Conservation (phyloP, 768 basidiomycete species). For the Gyrodon lividus region DNA sequence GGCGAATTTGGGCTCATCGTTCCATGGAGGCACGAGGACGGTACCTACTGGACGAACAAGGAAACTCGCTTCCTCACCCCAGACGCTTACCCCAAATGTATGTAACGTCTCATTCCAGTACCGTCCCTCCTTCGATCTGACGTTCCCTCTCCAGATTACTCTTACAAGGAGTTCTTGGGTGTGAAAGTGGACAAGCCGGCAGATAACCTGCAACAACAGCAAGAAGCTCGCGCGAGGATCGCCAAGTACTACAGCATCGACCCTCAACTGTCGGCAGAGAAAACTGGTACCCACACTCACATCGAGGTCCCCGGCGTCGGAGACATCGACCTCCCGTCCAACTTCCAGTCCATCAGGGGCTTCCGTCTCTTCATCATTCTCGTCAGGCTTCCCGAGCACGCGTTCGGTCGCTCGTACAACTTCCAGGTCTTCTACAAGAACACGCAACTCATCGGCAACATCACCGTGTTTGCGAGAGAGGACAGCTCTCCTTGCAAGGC, state of each 20-base stretch:
- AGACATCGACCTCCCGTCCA: slow-evolving; percentile 10
- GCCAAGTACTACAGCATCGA: slow-evolving; percentile 25
- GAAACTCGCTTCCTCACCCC: slow-evolving; percentile 23
- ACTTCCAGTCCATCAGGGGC: slow-evolving; percentile 15
- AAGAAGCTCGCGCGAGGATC: slow-evolving; percentile 20
- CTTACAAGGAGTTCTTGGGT: slow-evolving; percentile 26
- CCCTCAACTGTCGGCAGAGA: slow-evolving; percentile 11
- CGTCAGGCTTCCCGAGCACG: slow-evolving; percentile 26
- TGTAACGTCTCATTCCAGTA: slow-evolving; percentile 5
- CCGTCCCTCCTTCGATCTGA: neutral
- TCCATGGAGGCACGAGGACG: slow-evolving; percentile 25
- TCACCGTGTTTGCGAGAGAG: slow-evolving; percentile 25
- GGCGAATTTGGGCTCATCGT: slow-evolving; percentile 17
- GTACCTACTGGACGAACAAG: slow-evolving; percentile 25
- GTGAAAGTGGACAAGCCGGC: slow-evolving; percentile 25
- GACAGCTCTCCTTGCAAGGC: slow-evolving; percentile 25
- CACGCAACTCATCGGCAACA: slow-evolving; percentile 16
- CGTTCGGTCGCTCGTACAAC: slow-evolving; percentile 22
- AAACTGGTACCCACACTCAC: slow-evolving; percentile 13
- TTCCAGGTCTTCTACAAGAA: slow-evolving; percentile 20
- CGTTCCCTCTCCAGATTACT: slow-evolving; percentile 20
- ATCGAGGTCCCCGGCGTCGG: slow-evolving; percentile 11
- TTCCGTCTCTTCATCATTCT: slow-evolving; percentile 29
- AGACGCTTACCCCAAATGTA: slow-evolving; percentile 24
- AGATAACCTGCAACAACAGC: slow-evolving; percentile 11